Conservation (phyloP, 1,284 basidiomycete genomes). For the Stereum hirsutum region DNA sequence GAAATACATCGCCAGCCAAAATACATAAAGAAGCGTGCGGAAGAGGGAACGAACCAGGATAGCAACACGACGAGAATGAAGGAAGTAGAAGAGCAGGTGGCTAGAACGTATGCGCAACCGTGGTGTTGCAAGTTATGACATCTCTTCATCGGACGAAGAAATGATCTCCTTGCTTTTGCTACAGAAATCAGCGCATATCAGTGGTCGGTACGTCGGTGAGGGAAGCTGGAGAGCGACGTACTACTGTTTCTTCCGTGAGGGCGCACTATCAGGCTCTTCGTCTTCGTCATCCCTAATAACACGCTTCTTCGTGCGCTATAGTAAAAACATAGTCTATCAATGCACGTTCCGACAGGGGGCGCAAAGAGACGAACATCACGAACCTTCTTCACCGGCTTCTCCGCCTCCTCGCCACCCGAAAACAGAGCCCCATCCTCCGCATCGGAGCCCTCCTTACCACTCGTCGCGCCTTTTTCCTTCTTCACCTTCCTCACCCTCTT, state of each 20-base stretch:
- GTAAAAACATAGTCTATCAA: not conserved
- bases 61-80: too few relatives aligned
- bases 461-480: conserved; percentile 21
- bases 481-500: conserved; percentile 42
- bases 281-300: conserved; percentile 72
- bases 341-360: conserved; percentile 6
- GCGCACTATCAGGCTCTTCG: conserved; percentile 39
- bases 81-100: too few relatives aligned
- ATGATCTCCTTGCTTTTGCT: conserved; percentile 77
- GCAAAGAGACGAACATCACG: conserved; percentile 12
- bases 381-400: conserved; percentile 60
- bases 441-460: conserved; percentile 20
- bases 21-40: too few relatives aligned
- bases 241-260: conserved; percentile 66
- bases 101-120: too few relatives aligned
- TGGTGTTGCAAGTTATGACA: conserved; percentile 29
- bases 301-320: conserved; percentile 46
- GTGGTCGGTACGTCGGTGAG: not conserved
- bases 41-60: too few relatives aligned
- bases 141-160: conserved; percentile 72
- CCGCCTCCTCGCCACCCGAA: conserved; percentile 56
- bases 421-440: conserved; percentile 53
- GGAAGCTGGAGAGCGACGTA: conserved; percentile 27
- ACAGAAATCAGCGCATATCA: not conserved
- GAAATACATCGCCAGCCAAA: too few relatives aligned